phyloP scores from a whole-genome alignment of 169 alveolate genomes.

The Plasmodium chabaudi region DNA sequence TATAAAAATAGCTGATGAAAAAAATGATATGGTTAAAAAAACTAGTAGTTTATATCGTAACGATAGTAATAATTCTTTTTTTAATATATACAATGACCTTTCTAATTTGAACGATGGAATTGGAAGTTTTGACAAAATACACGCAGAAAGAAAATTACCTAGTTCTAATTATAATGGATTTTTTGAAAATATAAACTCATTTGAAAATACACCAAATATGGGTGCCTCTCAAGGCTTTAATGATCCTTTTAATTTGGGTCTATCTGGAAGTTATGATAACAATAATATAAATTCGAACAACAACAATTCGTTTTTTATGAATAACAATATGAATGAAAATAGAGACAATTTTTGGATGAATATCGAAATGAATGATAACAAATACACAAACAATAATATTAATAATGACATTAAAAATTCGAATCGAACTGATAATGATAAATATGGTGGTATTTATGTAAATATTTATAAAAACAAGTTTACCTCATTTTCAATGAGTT shows the following conservation, averaged over 20 bases:
- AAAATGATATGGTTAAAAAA: slow-evolving; percentile 1
- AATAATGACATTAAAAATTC: neutral
- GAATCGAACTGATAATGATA: slow-evolving; percentile 14
- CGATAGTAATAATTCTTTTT: slow-evolving; percentile 41
- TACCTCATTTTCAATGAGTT: slow-evolving; percentile 72
- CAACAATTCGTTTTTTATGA: no score
- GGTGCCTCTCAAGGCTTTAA: neutral
- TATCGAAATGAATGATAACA: neutral
- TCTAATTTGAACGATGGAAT: slow-evolving; percentile 16
- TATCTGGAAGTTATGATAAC: neutral
- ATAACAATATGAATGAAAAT: neutral
- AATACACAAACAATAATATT: neutral
- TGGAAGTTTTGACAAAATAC: slow-evolving; percentile 26
- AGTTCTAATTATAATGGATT: neutral
- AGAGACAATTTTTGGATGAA: neutral
- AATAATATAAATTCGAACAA: neutral
- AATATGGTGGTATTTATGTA: slow-evolving; percentile 73
- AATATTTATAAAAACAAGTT: slow-evolving; percentile 62
- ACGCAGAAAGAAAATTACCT: neutral
- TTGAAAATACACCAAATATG: neutral
- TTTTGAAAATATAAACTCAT: neutral
- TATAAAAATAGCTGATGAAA: slow-evolving; percentile 28
- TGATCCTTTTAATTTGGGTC: neutral
- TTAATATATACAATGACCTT: slow-evolving; percentile 72
- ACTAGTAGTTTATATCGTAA: neutral